Conservation (phyloP, 2,329 filamentous ascomycete genomes). For the Colletotrichum orbiculare region DNA sequence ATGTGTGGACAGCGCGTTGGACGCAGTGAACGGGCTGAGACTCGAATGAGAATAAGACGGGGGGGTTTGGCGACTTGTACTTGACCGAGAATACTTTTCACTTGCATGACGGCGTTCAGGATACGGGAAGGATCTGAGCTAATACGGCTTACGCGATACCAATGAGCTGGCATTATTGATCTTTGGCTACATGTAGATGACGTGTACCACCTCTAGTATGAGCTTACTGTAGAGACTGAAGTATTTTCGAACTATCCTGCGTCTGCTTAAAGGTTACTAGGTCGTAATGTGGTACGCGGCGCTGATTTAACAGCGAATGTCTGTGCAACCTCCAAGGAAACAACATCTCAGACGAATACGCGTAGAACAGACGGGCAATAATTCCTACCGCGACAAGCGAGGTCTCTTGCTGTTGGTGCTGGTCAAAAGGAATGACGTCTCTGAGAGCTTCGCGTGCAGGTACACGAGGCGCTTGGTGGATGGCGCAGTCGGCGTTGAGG, state of each 20-base stretch:
- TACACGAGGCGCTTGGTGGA: neutral
- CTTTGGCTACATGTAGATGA: slow-evolving; percentile 14
- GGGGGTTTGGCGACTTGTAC: neutral
- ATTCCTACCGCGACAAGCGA: too few relatives aligned
- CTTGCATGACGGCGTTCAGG: slow-evolving; percentile 25
- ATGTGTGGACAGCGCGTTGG: slow-evolving; percentile 70
- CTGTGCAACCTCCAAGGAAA: too few relatives aligned
- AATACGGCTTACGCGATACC: slow-evolving; percentile 25
- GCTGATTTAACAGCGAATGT: neutral
- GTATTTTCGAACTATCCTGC: slow-evolving; percentile 1
- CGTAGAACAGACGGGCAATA: too few relatives aligned
- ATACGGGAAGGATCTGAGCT: slow-evolving; percentile 5
- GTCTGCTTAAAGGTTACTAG: neutral
- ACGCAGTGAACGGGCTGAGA: slow-evolving; percentile 67
- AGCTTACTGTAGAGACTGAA: slow-evolving; percentile 24
- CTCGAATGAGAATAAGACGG: slow-evolving; percentile 43
- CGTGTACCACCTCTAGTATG: slow-evolving; percentile 19
- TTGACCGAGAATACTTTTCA: neutral
- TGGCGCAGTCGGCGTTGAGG: neutral
- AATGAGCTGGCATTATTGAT: slow-evolving; percentile 34
- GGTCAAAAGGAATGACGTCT: too few relatives aligned
- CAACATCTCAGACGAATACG: too few relatives aligned
- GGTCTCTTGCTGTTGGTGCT: too few relatives aligned
- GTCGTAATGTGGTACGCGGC: too few relatives aligned
- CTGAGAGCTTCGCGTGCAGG: too few relatives aligned